phyloP scores from a whole-genome alignment of 2,329 filamentous ascomycete species.

The Talaromyces amestolkiae region DNA sequence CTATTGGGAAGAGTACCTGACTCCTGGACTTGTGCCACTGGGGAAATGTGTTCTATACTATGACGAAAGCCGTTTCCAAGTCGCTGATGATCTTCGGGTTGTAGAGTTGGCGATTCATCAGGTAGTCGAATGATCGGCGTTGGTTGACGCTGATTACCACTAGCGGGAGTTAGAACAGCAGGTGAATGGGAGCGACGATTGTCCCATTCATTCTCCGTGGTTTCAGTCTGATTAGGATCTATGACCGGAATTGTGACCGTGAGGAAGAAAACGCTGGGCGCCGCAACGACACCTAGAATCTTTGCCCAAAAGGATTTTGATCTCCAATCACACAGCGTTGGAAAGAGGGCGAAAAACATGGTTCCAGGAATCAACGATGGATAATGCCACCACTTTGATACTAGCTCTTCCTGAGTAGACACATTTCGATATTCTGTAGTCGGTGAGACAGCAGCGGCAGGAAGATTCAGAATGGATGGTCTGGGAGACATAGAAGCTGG shows the following conservation, averaged over 20 bases:
- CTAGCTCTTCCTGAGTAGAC: slow-evolving; percentile 45
- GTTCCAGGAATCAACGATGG: slow-evolving; percentile 65
- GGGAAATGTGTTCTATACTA: background rate
- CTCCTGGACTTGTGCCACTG: background rate
- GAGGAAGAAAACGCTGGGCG: slow-evolving; percentile 86
- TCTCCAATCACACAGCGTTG: slow-evolving; percentile 77
- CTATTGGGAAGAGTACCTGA: slow-evolving; percentile 15
- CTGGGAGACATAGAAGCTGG: slow-evolving; percentile 8
- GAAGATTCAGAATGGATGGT: slow-evolving; percentile 1
- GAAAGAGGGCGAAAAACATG: slow-evolving; percentile 74
- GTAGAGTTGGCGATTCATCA: slow-evolving; percentile 37
- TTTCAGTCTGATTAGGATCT: slow-evolving; percentile 61
- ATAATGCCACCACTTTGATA: slow-evolving; percentile 78
- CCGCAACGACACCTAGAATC: slow-evolving; percentile 73
- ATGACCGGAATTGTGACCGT: slow-evolving; percentile 90
- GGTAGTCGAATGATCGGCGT: slow-evolving; percentile 33
- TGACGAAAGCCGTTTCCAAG: background rate
- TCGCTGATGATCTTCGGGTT: slow-evolving; percentile 22
- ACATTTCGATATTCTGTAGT: slow-evolving; percentile 23
- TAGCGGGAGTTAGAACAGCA: slow-evolving; percentile 34
- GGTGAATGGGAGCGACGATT: background rate
- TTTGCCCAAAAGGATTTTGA: slow-evolving; percentile 84
- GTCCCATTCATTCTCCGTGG: slow-evolving; percentile 26
- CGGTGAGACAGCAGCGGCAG: background rate
- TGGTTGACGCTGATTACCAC: slow-evolving; percentile 22